A percentile compares a stretch with the other conserved stretches of the same genome.
These are phyloP conservation scores for Amphirosellinia nigrospora DNA, from an alignment of 495 filamentous ascomycete species.

Conservation along the genomic window DNA sequence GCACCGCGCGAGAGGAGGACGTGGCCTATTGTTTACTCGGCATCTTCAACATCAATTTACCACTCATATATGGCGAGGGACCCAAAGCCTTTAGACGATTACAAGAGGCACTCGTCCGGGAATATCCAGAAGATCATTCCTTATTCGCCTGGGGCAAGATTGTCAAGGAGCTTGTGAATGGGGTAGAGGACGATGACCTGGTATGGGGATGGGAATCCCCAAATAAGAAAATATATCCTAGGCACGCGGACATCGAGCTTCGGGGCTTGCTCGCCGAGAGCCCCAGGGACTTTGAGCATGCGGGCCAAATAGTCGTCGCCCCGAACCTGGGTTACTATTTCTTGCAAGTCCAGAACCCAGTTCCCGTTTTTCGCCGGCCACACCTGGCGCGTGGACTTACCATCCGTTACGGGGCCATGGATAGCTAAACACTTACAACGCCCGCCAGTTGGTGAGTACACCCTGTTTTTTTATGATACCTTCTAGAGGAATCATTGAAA, in stretches of 20 bases:
- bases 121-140: too few species aligned
- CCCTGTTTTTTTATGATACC: too few species aligned
- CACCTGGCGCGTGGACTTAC: too few species aligned
- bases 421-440: too few species aligned
- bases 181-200: neutral
- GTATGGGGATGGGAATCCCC: neutral
- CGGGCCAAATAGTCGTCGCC: too few species aligned
- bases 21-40: constrained; percentile 34
- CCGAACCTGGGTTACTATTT: too few species aligned
- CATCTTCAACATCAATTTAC: constrained; percentile 17
- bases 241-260: neutral
- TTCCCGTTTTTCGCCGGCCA: too few species aligned
- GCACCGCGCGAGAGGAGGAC: constrained; percentile 32
- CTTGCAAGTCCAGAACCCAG: too few species aligned
- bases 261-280: neutral
- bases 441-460: too few species aligned
- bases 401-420: too few species aligned
- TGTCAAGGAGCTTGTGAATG: neutral
- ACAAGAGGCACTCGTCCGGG: neutral
- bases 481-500: too few species aligned
- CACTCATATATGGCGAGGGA: neutral
- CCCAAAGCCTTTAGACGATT: neutral
- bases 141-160: neutral
- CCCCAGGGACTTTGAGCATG: too few species aligned
- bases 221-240: neutral